Evolutionary conservation across 192 early-diverging fungal species (phyloP), one percentile per base, ranked within the genome.

Genomic region (Podochytrium sp.): DNA sequence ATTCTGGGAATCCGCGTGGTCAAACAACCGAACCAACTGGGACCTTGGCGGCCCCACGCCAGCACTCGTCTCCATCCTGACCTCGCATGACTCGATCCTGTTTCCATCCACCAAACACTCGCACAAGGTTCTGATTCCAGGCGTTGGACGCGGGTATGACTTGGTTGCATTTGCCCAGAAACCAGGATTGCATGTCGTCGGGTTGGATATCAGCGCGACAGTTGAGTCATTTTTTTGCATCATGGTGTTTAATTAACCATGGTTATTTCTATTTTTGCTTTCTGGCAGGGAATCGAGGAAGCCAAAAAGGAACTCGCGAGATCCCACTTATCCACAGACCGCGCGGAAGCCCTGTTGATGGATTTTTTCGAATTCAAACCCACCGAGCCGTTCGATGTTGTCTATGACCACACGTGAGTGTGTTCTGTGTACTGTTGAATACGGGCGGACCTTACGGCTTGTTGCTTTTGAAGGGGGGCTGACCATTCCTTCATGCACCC

Each of bases 401-500:
- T 93, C 3, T 94, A 87, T 57, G 94, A 96, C 79, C 93, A 94
- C 75, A 94, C 93, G 82, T 88, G 82, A 75, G n/a, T n/a, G n/a
- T n/a, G n/a, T n/a, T n/a, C n/a, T n/a, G n/a, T n/a, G n/a, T n/a
- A n/a, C n/a, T n/a, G n/a, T n/a, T n/a, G n/a, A n/a, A n/a, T n/a
- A n/a, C n/a, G n/a, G n/a, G n/a, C n/a, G n/a, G n/a, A n/a, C n/a
- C n/a, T n/a, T n/a, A n/a, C n/a, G n/a, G n/a, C n/a, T n/a, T n/a
- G n/a, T n/a, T n/a, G n/a, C n/a, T n/a, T n/a, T n/a, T n/a, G n/a
- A n/a, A n/a, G n/a, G n/a, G n/a, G n/a, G n/a, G n/a, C n/a, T n/a
- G n/a, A n/a, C n/a, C n/a, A n/a, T n/a, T n/a, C n/a, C n/a, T n/a
- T n/a, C n/a, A n/a, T n/a, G n/a, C n/a, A n/a, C n/a, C n/a, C n/a